Evolutionary conservation across 805 yeast species (phyloP), one percentile per base, ranked within the genome.

Genomic region (Saccharomycopsis selenospora): DNA sequence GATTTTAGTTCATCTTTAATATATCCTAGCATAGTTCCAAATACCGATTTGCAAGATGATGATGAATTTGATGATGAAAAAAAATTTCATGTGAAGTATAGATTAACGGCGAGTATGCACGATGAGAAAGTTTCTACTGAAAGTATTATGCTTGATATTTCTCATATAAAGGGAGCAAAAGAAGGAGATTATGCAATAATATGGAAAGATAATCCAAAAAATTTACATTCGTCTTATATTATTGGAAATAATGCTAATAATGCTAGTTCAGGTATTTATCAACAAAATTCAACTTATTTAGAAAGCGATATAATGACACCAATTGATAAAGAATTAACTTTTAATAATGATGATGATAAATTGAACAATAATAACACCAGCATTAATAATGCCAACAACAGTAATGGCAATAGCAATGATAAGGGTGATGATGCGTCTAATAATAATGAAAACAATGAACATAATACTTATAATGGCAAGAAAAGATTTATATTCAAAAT

Each of bases 141-240:
- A 30, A 77, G 76, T 30, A 85, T 89, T 2, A 61, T 83, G 42
- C 58, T 89, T 1, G 90, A 87, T 58, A 63, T 80, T 17, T 58
- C 68, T 0, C 66, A 77, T 3, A 55, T 86, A 0, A 83, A 86
- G 0, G 84, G 82, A 0, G 76, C 85, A 1, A 68, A 69, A 47
- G 79, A 72, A n/a, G 96, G 95, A 14, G 86, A 84, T 58, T 64
- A 86, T 5, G 90, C 87, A 20, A 95, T 87, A 61, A 57, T 85
- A 40, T 75, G 70, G 68, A 65, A 45, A 59, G 58, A 38, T 48
- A 47, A 38, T 57, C 59, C 10, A 59, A 55, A 30, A 55, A 54
- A 47, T 40, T 60, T 22, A 58, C 56, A 46, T 63, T 62, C 46
- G 48, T 48, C 2, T 53, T 62, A 27, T 18, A n/a, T n/a, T n/a